Evolutionary conservation across 1,139 yeast species (phyloP), one percentile per base, ranked within the genome.

Genomic region (Hansenula sp.): DNA sequence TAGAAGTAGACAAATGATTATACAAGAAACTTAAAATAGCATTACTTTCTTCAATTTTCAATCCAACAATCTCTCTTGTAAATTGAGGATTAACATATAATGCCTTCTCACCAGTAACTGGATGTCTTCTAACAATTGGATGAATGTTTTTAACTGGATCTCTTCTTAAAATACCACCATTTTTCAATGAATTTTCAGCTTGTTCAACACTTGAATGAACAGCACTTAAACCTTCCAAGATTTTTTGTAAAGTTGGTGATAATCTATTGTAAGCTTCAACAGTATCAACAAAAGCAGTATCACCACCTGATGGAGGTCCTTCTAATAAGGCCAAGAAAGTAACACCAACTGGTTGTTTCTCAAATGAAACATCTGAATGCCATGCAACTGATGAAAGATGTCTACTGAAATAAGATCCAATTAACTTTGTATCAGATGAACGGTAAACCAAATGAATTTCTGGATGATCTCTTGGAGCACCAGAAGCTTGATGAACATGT

Each of bases 361-460:
- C 89, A 58, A 80, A 82, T 18, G 82, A 68, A 30, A 79, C 81
- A 55, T 82, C 89, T 2, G 84, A 71, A 59, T 82, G 89, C 79
- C 81, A 81, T 29, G 39, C 62, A 31, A 69, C 62, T 34, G 64
- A 61, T 40, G 64, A 64, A 32, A 59, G 59, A 46, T 62, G 64
- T 28, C 59, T 58, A 18, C 62, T 50, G 43, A 70, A 68, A 14
- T 65, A 56, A 36, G 64, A 57, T 33, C 61, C 55, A 29, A 57
- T 56, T 40, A 61, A 62, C 22, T 52, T 49, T 29, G 60, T 59
- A 45, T 67, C 68, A 18, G 71, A 67, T 48, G 76, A 66, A 50
- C 78, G 68, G 56, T 71, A 79, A 28, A 79, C 78, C 39, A 79
- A 62, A 53, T 81, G 88, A 43, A 82, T 63, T 51, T 80, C 82